Evolutionary conservation across 495 filamentous ascomycete genomes (phyloP).

Genomic region (Cercophora sp.): DNA sequence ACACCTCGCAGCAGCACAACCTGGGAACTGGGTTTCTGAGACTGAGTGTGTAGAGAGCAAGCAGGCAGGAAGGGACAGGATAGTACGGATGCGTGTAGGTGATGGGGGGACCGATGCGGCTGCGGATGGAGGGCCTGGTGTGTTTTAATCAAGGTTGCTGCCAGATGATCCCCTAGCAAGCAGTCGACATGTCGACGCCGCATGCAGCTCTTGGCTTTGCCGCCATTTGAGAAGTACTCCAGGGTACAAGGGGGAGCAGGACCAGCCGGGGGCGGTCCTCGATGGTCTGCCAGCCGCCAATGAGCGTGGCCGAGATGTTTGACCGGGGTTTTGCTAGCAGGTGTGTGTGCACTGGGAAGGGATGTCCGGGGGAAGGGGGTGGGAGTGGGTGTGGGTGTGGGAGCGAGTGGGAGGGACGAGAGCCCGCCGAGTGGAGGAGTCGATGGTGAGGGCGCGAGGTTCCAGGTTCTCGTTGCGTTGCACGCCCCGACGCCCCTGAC

Average conservation of each 20-base stretch:
- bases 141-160: conserved; percentile 14
- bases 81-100: background rate
- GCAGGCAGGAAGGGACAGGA: conserved; percentile 5
- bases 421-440: conserved; percentile 1
- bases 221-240: background rate
- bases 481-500: conserved; percentile 2
- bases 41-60: conserved; percentile 5
- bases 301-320: conserved; percentile 21
- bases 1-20: conserved; percentile 26
- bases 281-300: conserved; percentile 12
- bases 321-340: conserved; percentile 25
- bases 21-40: conserved; percentile 10
- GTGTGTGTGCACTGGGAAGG: conserved; percentile 19
- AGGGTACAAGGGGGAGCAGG: background rate
- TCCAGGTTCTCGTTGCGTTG: too few relatives aligned
- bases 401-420: background rate
- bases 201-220: conserved; percentile 10
- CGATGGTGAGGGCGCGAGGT: conserved; percentile 5
- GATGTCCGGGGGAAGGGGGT: background rate
- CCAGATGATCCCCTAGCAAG: conserved; percentile 6
- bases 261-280: background rate
- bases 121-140: background rate
- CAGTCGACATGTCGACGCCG: conserved; percentile 6
- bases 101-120: conserved; percentile 5
- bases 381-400: too few relatives aligned